These are phyloP conservation scores for Sarocladium strictum DNA, from an alignment of 2,329 filamentous ascomycete species.

Conservation along the genomic window DNA sequence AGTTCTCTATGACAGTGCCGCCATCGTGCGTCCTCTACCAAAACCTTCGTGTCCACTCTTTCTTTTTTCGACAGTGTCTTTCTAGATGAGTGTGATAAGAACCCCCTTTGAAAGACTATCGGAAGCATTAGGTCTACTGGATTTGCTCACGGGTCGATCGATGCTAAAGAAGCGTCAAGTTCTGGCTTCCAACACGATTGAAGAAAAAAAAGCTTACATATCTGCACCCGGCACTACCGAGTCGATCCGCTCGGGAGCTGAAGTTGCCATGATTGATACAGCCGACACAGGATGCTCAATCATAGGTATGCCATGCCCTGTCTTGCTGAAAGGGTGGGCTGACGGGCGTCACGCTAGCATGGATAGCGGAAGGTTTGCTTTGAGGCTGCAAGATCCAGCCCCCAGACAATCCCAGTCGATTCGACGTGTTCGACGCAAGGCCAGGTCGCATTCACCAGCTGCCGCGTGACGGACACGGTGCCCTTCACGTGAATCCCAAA, in stretches of 20 bases:
- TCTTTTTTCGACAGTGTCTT: background rate
- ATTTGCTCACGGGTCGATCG: too few relatives aligned
- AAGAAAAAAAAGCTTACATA: too few relatives aligned
- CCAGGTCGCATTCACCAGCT: too few relatives aligned
- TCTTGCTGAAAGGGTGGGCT: conserved; percentile 3
- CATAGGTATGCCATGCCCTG: background rate
- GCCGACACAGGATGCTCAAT: background rate
- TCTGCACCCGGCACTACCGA: too few relatives aligned
- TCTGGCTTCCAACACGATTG: too few relatives aligned
- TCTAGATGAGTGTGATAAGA: background rate
- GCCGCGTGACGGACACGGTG: too few relatives aligned
- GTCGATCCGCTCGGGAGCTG: too few relatives aligned
- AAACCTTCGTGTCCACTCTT: conserved; percentile 6
- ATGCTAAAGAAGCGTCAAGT: too few relatives aligned
- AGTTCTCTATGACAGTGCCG: background rate
- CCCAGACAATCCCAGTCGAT: background rate
- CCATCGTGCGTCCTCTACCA: background rate
- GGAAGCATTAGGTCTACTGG: too few relatives aligned
- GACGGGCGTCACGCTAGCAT: conserved; percentile 1
- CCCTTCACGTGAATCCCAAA: too few relatives aligned
- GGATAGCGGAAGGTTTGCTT: background rate
- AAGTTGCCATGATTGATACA: too few relatives aligned
- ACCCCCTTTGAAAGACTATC: too few relatives aligned
- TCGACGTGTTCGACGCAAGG: background rate
- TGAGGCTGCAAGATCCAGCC: background rate